These are phyloP conservation scores for Linnemannia elongata DNA, from an alignment of 192 early-diverging fungal species.

Conservation along the genomic window DNA sequence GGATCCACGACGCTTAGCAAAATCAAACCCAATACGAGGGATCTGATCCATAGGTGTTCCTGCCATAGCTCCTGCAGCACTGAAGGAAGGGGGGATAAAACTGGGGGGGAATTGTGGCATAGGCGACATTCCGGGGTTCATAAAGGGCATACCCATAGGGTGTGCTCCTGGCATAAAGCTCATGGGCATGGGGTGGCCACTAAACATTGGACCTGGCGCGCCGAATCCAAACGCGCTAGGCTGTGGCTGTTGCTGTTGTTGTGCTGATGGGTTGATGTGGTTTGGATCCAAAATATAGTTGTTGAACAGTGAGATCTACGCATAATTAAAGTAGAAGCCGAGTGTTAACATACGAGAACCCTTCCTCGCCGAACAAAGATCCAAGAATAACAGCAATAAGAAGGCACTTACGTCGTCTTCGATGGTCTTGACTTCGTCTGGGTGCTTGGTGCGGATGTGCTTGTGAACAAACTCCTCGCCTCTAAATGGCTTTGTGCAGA, in stretches of 20 bases:
- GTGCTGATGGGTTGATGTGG: constrained; percentile 69
- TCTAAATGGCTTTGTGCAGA: constrained; percentile 95
- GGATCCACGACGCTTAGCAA: constrained; percentile 35
- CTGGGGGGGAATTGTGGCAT: constrained; percentile 41
- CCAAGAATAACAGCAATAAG: not conserved
- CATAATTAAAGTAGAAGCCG: not conserved
- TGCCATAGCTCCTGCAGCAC: constrained; percentile 52
- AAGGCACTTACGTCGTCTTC: constrained; percentile 65
- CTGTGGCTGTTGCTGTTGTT: constrained; percentile 42
- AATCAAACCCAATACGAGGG: constrained; percentile 71
- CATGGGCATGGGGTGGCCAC: constrained; percentile 53
- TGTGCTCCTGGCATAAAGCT: constrained; percentile 52
- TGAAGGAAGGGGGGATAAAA: constrained; percentile 51
- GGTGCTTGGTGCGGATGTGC: constrained; percentile 93
- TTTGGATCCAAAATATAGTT: constrained; percentile 91
- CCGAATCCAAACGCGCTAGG: constrained; percentile 37
- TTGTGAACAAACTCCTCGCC: constrained; percentile 95
- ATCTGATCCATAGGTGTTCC: constrained; percentile 71
- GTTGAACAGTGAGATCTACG: constrained; percentile 81
- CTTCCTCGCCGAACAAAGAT: not conserved
- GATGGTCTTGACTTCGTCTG: constrained; percentile 73
- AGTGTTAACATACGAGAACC: not conserved
- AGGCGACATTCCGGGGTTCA: constrained; percentile 33
- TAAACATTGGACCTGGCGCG: constrained; percentile 38
- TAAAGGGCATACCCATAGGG: constrained; percentile 48